Conservation (phyloP, 257 asterid genomes). For the Solanum lycopersicoides region DNA sequence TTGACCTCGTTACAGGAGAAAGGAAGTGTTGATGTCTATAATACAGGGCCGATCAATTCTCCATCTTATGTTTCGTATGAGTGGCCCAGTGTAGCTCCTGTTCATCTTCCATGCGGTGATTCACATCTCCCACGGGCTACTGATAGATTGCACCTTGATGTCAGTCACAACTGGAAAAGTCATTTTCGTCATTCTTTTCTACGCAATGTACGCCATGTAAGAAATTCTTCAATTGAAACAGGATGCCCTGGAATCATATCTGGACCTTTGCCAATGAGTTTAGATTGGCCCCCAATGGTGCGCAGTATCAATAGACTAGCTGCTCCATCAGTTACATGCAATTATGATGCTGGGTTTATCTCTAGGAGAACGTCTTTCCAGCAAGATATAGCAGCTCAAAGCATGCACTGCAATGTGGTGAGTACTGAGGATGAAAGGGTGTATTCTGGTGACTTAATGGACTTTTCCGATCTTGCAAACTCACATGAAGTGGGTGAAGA, state of each 20-base stretch:
- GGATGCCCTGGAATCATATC: constrained; percentile 55
- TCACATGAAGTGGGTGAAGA: constrained; percentile 73
- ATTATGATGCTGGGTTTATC: constrained; percentile 81
- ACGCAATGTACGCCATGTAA: constrained; percentile 50
- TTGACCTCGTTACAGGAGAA: constrained; percentile 35
- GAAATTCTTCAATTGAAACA: constrained; percentile 63
- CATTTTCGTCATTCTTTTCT: constrained; percentile 76
- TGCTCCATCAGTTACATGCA: constrained; percentile 63
- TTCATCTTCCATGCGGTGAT: constrained; percentile 41
- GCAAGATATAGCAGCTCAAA: constrained; percentile 45
- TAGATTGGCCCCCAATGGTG: constrained; percentile 87
- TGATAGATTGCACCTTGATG: constrained; percentile 96
- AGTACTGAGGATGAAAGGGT: constrained; percentile 78
- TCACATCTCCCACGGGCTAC: constrained; percentile 82
- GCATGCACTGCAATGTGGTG: constrained; percentile 40
- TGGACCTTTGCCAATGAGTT: constrained; percentile 66
- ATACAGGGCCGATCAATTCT: constrained; percentile 52
- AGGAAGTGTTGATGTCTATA: constrained; percentile 37
- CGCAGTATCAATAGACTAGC: constrained; percentile 59
- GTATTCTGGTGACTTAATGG: constrained; percentile 54
- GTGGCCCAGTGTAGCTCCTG: constrained; percentile 80
- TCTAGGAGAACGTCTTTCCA: constrained; percentile 71
- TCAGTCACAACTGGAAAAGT: constrained; percentile 84
- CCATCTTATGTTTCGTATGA: constrained; percentile 73
- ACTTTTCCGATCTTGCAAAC: constrained; percentile 47